Percentiles rank a stretch among this genome's conserved stretches.
These are phyloP conservation scores for Lachnellula suecica DNA, from an alignment of 2,329 filamentous ascomycete genomes.

Conservation along the genomic window DNA sequence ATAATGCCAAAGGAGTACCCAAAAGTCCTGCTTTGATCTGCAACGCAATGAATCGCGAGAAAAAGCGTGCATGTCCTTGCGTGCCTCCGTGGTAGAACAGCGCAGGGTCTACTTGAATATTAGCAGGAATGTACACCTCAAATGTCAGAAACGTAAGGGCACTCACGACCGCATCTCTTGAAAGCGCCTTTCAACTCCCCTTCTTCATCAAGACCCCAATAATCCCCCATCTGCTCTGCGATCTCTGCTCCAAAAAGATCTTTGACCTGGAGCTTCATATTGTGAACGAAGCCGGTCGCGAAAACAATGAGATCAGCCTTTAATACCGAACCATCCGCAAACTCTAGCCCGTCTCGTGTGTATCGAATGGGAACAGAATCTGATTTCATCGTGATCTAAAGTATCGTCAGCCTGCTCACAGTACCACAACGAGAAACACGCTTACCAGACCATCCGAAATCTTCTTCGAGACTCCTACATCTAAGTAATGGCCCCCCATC, in stretches of 20 bases:
- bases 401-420: too few species aligned
- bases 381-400: slow-evolving; percentile 22
- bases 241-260: slow-evolving; percentile 49
- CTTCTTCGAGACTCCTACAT: slow-evolving; percentile 50
- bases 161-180: slow-evolving; percentile 17
- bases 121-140: neutral
- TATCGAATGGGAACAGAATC: slow-evolving; percentile 10
- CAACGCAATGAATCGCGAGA: slow-evolving; percentile 45
- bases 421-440: neutral
- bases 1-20: slow-evolving; percentile 8
- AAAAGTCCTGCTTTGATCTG: slow-evolving; percentile 23
- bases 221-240: slow-evolving; percentile 45
- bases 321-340: slow-evolving; percentile 44
- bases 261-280: slow-evolving; percentile 48
- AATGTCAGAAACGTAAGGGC: neutral
- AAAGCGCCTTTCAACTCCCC: slow-evolving; percentile 38
- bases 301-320: slow-evolving; percentile 51
- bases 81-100: slow-evolving; percentile 53
- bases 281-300: slow-evolving; percentile 46
- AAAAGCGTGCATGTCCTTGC: slow-evolving; percentile 45
- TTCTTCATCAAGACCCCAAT: slow-evolving; percentile 47
- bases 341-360: slow-evolving; percentile 25
- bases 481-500: slow-evolving; percentile 57
- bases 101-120: slow-evolving; percentile 34
- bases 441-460: slow-evolving; percentile 52